phyloP scores from a whole-genome alignment of 148 eudicot genomes.

The Rhododendron mucronatum region DNA sequence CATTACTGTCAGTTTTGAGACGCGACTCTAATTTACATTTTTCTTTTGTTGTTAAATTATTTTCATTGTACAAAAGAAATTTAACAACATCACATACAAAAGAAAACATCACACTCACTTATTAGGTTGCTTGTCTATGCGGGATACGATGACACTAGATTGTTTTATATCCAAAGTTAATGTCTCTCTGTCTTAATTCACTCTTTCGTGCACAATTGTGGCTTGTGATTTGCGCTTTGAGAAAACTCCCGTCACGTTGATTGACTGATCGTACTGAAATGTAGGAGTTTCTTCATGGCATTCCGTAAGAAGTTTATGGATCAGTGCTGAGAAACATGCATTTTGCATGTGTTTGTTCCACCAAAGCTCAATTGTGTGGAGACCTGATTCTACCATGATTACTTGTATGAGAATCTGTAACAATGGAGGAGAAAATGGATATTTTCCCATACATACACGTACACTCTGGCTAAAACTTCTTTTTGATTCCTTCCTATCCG shows the following conservation, averaged over 20 bases:
- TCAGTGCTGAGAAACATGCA: not conserved
- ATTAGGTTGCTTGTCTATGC: not conserved
- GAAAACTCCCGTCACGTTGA: not conserved
- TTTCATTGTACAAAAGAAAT: not conserved
- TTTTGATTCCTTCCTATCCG: not conserved
- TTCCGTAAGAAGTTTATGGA: not conserved
- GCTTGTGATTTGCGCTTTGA: not conserved
- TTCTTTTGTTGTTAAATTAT: not conserved
- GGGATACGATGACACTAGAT: not conserved
- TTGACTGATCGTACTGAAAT: not conserved
- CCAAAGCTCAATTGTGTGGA: not conserved
- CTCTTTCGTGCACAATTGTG: not conserved
- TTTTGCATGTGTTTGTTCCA: not conserved
- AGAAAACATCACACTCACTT: not conserved
- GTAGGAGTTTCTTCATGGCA: not conserved
- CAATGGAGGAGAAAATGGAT: not conserved
- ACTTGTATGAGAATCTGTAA: not conserved
- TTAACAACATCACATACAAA: not conserved
- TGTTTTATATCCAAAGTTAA: not conserved
- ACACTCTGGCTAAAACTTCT: too few species aligned
- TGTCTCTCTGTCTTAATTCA: not conserved
- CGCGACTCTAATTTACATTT: not conserved
- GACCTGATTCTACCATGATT: not conserved
- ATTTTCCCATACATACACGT: too few species aligned
- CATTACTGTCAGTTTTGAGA: not conserved